These are phyloP conservation scores for Lasiodiplodia theobromae DNA, from an alignment of 2,329 filamentous ascomycete genomes.

Conservation along the genomic window DNA sequence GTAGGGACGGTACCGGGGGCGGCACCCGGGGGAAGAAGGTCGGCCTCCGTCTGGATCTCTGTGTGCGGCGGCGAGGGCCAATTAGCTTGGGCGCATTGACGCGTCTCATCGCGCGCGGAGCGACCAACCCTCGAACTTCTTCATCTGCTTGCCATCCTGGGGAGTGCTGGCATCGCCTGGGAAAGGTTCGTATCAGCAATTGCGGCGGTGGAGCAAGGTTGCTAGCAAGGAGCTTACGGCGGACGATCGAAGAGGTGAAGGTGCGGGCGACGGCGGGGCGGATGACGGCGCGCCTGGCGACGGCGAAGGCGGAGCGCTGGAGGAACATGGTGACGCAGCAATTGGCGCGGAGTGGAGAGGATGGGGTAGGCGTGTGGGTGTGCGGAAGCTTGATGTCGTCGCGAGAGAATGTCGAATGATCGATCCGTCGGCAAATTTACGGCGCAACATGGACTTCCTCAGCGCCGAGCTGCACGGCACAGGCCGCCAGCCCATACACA, in stretches of 20 bases:
- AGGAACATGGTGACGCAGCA: constrained; percentile 53
- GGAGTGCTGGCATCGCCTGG: constrained; percentile 45
- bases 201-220: constrained; percentile 37
- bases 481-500: constrained; percentile 12
- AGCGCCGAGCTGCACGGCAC: constrained; percentile 16
- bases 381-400: constrained; percentile 21
- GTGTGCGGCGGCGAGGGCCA: constrained; percentile 34
- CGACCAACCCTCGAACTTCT: constrained; percentile 55
- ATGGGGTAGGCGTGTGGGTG: constrained; percentile 35
- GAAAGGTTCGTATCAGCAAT: constrained; percentile 40
- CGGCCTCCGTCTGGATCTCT: constrained; percentile 85
- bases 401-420: constrained; percentile 30
- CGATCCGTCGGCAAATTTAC: not conserved
- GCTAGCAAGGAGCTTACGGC: constrained; percentile 48
- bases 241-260: constrained; percentile 55
- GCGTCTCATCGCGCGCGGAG: constrained; percentile 33
- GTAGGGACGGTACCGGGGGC: constrained; percentile 83
- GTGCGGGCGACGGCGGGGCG: constrained; percentile 51
- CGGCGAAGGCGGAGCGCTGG: constrained; percentile 58
- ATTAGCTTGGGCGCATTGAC: constrained; percentile 38
- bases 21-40: constrained; percentile 86
- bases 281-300: constrained; percentile 54
- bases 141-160: constrained; percentile 48
- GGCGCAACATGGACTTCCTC: constrained; percentile 2
- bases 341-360: constrained; percentile 48